A percentile compares a stretch with the other conserved stretches of the same genome.
Evolutionary conservation across 768 basidiomycete species (phyloP).

Genomic region (Serendipita sp.): DNA sequence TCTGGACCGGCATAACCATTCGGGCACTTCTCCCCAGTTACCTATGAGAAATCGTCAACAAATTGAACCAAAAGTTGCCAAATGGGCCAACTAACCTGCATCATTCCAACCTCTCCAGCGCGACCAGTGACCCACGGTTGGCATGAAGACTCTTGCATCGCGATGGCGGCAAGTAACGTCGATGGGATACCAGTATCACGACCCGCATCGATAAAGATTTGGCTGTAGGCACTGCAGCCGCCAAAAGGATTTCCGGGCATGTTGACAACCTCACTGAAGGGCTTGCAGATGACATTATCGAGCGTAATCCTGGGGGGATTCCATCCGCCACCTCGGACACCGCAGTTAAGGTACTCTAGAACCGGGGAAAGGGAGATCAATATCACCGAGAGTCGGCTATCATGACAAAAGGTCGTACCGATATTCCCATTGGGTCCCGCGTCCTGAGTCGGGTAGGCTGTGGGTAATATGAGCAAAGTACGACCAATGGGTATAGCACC

Average conservation of each 20-base stretch:
- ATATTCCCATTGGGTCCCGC: neutral
- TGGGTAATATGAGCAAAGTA: neutral
- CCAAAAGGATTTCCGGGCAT: constrained; percentile 37
- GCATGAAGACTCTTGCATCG: constrained; percentile 77
- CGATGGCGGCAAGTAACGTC: constrained; percentile 69
- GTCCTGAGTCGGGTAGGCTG: neutral
- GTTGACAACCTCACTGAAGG: constrained; percentile 25
- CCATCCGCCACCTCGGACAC: constrained; percentile 27
- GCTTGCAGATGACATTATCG: neutral
- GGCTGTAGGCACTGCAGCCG: constrained; percentile 35
- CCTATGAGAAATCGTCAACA: constrained; percentile 20
- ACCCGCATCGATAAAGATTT: constrained; percentile 29
- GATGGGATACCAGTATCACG: constrained; percentile 31
- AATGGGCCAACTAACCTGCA: constrained; percentile 83
- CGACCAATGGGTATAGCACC: neutral
- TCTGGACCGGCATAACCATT: no score
- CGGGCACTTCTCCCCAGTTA: constrained; percentile 19
- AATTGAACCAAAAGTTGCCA: constrained; percentile 25
- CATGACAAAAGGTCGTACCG: neutral
- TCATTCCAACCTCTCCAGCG: constrained; percentile 68
- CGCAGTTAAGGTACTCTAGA: constrained; percentile 58
- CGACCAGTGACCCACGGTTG: constrained; percentile 49
- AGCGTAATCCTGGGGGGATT: neutral
- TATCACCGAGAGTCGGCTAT: neutral
- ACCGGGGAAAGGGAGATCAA: neutral